These are phyloP conservation scores for Calendula officinalis DNA, from an alignment of 129 eudicot species.

Conservation along the genomic window DNA sequence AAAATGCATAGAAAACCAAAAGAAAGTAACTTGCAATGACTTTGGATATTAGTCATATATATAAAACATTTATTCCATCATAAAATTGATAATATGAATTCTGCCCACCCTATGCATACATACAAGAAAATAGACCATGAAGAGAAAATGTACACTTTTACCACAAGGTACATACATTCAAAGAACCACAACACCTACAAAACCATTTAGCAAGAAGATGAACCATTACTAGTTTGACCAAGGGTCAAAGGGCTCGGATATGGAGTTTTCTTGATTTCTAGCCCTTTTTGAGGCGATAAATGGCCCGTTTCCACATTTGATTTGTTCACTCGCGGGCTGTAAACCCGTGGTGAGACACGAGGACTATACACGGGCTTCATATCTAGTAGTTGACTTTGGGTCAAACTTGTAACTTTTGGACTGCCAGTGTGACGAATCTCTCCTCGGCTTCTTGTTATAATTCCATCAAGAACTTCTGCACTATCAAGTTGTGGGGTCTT, in stretches of 20 bases:
- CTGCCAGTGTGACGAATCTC: conserved; percentile 65
- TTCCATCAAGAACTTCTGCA: conserved; percentile 76
- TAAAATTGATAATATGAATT: conserved; percentile 28
- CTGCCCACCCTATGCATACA: conserved; percentile 43
- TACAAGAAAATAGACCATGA: conserved; percentile 20
- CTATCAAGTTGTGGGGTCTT: conserved; percentile 43
- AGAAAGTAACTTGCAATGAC: background rate
- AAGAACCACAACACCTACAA: conserved; percentile 24
- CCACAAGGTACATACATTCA: conserved; percentile 16
- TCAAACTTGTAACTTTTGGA: conserved; percentile 61
- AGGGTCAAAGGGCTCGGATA: conserved; percentile 50
- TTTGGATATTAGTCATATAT: conserved; percentile 7
- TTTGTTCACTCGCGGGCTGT: conserved; percentile 53
- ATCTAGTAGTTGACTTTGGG: conserved; percentile 47
- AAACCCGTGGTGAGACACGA: conserved; percentile 37
- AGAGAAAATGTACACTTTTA: conserved; percentile 29
- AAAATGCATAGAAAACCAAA: conserved; percentile 9
- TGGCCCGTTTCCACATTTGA: conserved; percentile 44
- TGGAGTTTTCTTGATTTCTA: conserved; percentile 46
- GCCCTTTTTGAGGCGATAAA: conserved; percentile 37
- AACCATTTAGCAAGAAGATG: conserved; percentile 43
- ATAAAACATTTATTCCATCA: conserved; percentile 25
- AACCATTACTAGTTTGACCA: conserved; percentile 48
- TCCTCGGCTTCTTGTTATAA: conserved; percentile 87
- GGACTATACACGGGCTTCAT: conserved; percentile 60